A percentile compares a stretch with the other conserved stretches of the same genome.
Evolutionary conservation across 2,329 filamentous ascomycete species (phyloP).

Genomic region (Diaporthe nobilis): DNA sequence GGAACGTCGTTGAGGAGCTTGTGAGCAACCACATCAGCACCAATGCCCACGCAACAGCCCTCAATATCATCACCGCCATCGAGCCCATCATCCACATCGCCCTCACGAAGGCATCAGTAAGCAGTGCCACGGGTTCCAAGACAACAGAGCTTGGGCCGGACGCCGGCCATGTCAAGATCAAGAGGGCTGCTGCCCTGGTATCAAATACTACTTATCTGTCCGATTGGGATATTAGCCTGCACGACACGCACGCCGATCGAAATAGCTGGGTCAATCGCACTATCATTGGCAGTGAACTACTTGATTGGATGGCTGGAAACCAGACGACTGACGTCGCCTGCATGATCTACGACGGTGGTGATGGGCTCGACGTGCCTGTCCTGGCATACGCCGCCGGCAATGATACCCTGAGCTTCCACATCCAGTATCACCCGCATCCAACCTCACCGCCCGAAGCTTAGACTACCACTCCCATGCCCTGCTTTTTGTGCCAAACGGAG

Average conservation of each 20-base stretch:
- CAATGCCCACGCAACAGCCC: not conserved
- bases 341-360: not conserved
- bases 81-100: not conserved
- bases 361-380: not conserved
- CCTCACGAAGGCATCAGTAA: not conserved
- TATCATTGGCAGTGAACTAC: constrained; percentile 1
- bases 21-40: no score
- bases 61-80: not conserved
- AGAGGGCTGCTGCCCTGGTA: not conserved
- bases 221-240: not conserved
- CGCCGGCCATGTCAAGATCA: not conserved
- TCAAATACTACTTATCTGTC: not conserved
- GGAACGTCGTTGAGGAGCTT: no score
- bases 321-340: not conserved
- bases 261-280: not conserved
- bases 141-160: not conserved
- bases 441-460: not conserved
- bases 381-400: not conserved
- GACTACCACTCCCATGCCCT: not conserved
- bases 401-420: not conserved
- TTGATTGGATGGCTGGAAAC: not conserved
- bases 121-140: not conserved
- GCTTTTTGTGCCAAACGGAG: no score
- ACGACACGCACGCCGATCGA: not conserved
- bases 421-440: not conserved